Conservation (phyloP, 2,329 filamentous ascomycete genomes). For the Aspergillus sp. region DNA sequence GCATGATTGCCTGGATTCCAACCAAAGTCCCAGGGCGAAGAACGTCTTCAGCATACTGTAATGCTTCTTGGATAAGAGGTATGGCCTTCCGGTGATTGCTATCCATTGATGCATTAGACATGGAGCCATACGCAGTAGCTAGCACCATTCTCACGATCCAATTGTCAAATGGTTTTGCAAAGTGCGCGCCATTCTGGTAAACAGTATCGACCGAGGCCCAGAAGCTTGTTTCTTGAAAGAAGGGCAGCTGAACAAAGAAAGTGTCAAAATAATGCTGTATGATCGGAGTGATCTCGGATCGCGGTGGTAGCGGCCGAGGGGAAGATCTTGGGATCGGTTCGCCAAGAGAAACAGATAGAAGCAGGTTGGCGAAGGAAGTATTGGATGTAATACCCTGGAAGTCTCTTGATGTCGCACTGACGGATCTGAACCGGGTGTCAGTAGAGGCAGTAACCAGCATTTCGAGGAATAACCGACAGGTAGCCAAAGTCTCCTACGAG, state of each 20-base stretch:
- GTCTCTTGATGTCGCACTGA: slow-evolving; percentile 91
- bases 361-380: slow-evolving; percentile 88
- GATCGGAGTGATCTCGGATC: slow-evolving; percentile 66
- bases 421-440: slow-evolving; percentile 59
- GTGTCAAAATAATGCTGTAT: slow-evolving; percentile 84
- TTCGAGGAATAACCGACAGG: slow-evolving; percentile 56
- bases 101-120: slow-evolving; percentile 66
- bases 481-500: slow-evolving; percentile 93
- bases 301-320: slow-evolving; percentile 66
- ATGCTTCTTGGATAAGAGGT: slow-evolving; percentile 62
- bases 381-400: slow-evolving; percentile 85
- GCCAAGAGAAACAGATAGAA: slow-evolving; percentile 78
- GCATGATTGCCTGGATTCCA: slow-evolving; percentile 82
- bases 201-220: slow-evolving; percentile 78
- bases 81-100: slow-evolving; percentile 63
- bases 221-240: slow-evolving; percentile 77
- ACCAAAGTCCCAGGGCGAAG: slow-evolving; percentile 79
- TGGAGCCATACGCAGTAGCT: slow-evolving; percentile 73
- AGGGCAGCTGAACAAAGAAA: slow-evolving; percentile 75
- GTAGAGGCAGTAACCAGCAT: slow-evolving; percentile 9
- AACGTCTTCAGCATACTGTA: slow-evolving; percentile 77
- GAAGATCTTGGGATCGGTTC: slow-evolving; percentile 66
- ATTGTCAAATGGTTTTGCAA: slow-evolving; percentile 67
- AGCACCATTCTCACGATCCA: slow-evolving; percentile 90
- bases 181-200: slow-evolving; percentile 67